Evolutionary conservation across 2,329 filamentous ascomycete genomes (phyloP).

Genomic region (Pochonia chlamydosporia): DNA sequence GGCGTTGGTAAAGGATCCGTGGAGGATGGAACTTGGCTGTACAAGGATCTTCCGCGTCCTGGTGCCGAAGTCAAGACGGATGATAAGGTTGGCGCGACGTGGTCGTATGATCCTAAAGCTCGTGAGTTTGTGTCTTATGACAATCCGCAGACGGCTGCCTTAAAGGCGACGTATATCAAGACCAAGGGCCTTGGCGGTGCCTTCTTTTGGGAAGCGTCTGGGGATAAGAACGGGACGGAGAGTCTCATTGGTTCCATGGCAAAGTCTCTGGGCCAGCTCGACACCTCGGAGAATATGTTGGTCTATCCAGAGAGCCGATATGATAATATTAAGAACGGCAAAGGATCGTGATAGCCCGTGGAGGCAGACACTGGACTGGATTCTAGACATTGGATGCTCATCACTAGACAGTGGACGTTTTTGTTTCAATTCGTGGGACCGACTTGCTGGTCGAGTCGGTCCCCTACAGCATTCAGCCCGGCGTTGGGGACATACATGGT

Average conservation of each 20-base stretch:
- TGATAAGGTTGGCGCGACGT: constrained; percentile 55
- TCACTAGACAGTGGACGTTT: too few species aligned
- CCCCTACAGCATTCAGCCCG: too few species aligned
- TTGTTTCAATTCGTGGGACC: too few species aligned
- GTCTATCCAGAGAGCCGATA: constrained; percentile 52
- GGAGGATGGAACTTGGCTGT: constrained; percentile 65
- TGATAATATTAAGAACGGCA: constrained; percentile 44
- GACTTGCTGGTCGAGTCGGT: not conserved
- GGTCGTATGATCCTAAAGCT: constrained; percentile 56
- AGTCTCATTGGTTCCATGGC: constrained; percentile 56
- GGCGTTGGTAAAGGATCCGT: constrained; percentile 55
- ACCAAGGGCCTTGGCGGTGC: constrained; percentile 60
- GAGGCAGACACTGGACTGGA: too few species aligned
- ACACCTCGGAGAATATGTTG: constrained; percentile 46
- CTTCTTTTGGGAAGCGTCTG: constrained; percentile 81
- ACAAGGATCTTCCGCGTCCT: constrained; percentile 60
- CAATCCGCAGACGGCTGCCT: constrained; percentile 47
- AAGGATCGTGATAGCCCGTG: constrained; percentile 17
- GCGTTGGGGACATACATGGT: too few species aligned
- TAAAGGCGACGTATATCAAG: constrained; percentile 61
- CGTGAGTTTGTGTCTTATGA: constrained; percentile 67
- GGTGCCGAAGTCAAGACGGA: constrained; percentile 55
- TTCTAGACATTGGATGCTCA: too few species aligned
- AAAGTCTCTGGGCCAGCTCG: constrained; percentile 39
- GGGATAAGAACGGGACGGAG: constrained; percentile 45